A percentile compares a stretch with the other conserved stretches of the same genome.
Evolutionary conservation across 768 basidiomycete genomes (phyloP).

Genomic region (Suillus hirtellus): DNA sequence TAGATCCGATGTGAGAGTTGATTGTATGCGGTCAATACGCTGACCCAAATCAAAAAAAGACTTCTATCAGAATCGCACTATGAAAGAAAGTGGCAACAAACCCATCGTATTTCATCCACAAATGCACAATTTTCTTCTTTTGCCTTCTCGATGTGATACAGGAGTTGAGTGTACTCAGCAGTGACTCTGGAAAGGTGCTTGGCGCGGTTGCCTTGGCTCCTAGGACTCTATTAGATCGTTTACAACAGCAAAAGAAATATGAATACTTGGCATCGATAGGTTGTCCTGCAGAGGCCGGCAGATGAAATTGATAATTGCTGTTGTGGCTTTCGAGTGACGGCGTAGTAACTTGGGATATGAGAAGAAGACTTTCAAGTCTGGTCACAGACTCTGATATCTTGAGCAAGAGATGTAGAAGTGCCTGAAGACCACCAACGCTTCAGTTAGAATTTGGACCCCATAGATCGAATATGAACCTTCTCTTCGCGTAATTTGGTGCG

Average conservation of each 20-base stretch:
- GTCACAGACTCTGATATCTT: constrained; percentile 91
- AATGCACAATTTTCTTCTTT: constrained; percentile 74
- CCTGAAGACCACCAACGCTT: constrained; percentile 41
- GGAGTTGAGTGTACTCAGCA: constrained; percentile 86
- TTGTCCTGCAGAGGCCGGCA: constrained; percentile 27
- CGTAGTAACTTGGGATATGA: constrained; percentile 51
- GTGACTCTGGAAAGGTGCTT: constrained; percentile 86
- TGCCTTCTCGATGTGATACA: constrained; percentile 88
- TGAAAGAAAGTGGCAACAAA: constrained; percentile 40
- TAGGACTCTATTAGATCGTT: constrained; percentile 29
- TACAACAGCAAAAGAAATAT: neutral
- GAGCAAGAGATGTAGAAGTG: constrained; percentile 81
- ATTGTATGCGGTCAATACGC: constrained; percentile 83
- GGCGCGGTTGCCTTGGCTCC: constrained; percentile 62
- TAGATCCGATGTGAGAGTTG: constrained; percentile 83
- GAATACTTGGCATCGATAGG: constrained; percentile 40
- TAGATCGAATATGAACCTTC: constrained; percentile 48
- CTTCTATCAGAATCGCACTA: neutral
- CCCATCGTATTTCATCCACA: constrained; percentile 84
- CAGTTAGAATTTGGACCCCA: constrained; percentile 8
- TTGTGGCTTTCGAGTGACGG: constrained; percentile 34
- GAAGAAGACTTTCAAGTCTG: constrained; percentile 83
- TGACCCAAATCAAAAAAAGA: constrained; percentile 29
- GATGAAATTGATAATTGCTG: constrained; percentile 34
- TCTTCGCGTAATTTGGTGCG: constrained; percentile 80